phyloP scores from a whole-genome alignment of 495 filamentous ascomycete genomes.

The Penicillium cosmopolitanum region DNA sequence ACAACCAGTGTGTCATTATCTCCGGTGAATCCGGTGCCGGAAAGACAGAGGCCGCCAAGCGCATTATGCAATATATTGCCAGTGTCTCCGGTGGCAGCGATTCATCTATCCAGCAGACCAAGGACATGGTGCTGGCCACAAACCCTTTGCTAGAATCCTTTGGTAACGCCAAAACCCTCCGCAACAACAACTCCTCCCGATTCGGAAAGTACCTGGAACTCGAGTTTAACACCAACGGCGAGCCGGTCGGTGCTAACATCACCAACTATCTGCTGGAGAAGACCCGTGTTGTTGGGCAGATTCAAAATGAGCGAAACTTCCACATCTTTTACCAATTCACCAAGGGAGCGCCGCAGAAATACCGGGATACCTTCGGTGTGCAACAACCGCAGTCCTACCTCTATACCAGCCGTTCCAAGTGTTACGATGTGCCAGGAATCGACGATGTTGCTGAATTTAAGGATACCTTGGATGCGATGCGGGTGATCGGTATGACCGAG shows the following conservation, averaged over 20 bases:
- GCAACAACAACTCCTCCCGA: slow-evolving; percentile 98
- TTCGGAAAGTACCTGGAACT: slow-evolving; percentile 99
- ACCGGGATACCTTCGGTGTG: slow-evolving; percentile 82
- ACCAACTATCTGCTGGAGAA: slow-evolving; percentile 98
- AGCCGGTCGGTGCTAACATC: slow-evolving; percentile 95
- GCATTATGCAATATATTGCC: slow-evolving; percentile 99
- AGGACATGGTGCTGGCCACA: slow-evolving; percentile 98
- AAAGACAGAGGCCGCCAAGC: slow-evolving; percentile 99
- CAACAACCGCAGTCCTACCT: slow-evolving; percentile 90
- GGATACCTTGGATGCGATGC: slow-evolving; percentile 94
- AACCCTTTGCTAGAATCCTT: slow-evolving; percentile 98
- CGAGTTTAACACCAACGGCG: slow-evolving; percentile 91
- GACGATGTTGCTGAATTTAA: slow-evolving; percentile 90
- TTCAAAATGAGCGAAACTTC: slow-evolving; percentile 94
- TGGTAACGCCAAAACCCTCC: slow-evolving; percentile 95
- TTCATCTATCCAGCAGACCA: slow-evolving; percentile 94
- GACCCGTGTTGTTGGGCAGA: slow-evolving; percentile 93
- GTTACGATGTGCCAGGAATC: slow-evolving; percentile 89
- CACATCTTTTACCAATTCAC: slow-evolving; percentile 99
- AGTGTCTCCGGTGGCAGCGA: slow-evolving; percentile 88
- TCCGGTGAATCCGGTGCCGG: slow-evolving; percentile 98
- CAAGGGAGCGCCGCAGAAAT: slow-evolving; percentile 86
- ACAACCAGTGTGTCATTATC: slow-evolving; percentile 99
- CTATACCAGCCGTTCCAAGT: slow-evolving; percentile 95
- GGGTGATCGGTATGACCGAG: slow-evolving; percentile 85